These are phyloP conservation scores for Grifola frondosa DNA, from an alignment of 1,284 basidiomycete species.

Conservation along the genomic window DNA sequence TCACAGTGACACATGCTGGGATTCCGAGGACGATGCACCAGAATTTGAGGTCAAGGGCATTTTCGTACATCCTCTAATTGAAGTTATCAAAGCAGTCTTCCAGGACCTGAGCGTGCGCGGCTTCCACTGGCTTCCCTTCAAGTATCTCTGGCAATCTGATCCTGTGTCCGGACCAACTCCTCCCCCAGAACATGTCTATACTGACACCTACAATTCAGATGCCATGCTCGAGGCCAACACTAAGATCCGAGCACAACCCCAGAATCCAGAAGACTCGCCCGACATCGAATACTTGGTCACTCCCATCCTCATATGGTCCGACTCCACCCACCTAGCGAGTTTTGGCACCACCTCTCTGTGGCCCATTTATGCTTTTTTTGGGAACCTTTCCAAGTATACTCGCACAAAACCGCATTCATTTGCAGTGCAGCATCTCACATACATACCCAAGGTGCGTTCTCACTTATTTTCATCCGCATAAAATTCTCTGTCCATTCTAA, in stretches of 20 bases:
- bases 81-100: constrained; percentile 11
- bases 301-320: constrained; percentile 36
- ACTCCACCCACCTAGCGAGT: constrained; percentile 34
- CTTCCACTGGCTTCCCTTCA: constrained; percentile 9
- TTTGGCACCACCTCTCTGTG: constrained; percentile 36
- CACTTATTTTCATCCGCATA: neutral
- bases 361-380: constrained; percentile 38
- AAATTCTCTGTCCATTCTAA: neutral
- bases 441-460: constrained; percentile 26
- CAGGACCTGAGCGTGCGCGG: neutral
- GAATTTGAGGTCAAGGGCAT: constrained; percentile 9
- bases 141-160: constrained; percentile 10
- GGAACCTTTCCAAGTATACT: constrained; percentile 37
- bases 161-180: neutral
- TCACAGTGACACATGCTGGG: neutral
- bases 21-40: constrained; percentile 2
- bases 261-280: constrained; percentile 1
- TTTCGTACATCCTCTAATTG: constrained; percentile 7
- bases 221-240: constrained; percentile 11
- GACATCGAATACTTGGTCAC: constrained; percentile 24
- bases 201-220: constrained; percentile 13
- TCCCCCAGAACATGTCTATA: neutral
- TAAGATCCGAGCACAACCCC: constrained; percentile 11
- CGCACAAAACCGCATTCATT: constrained; percentile 19
- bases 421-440: constrained; percentile 34